Conservation (phyloP, 768 basidiomycete genomes). For the Boletus sp. region DNA sequence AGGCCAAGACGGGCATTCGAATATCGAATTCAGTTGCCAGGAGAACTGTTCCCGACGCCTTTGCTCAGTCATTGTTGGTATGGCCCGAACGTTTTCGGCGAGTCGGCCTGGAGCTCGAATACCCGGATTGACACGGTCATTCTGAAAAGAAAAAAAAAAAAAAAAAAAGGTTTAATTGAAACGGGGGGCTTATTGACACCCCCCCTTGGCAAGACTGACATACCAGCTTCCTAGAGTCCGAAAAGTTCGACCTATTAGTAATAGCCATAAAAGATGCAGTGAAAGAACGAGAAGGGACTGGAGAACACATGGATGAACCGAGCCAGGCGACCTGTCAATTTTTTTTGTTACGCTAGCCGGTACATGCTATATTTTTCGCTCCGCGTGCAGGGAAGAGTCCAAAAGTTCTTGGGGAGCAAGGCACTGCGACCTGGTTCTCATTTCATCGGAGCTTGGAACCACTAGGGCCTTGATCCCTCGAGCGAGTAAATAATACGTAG, state of each 20-base stretch:
- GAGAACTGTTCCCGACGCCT: slow-evolving; percentile 9
- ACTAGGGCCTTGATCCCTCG: not conserved
- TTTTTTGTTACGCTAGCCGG: slow-evolving; percentile 2
- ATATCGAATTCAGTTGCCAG: slow-evolving; percentile 5
- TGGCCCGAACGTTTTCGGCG: not conserved
- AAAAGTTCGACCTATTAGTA: not conserved
- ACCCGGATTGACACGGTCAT: not conserved
- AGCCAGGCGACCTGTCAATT: slow-evolving; percentile 6
- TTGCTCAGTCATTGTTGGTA: not conserved
- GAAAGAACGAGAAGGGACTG: not conserved
- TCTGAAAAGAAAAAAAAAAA: too few relatives aligned
- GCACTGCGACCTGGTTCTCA: not conserved
- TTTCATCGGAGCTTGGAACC: not conserved
- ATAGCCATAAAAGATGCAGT: not conserved
- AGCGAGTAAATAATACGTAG: not conserved
- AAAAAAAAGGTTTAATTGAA: not conserved
- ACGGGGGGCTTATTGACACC: not conserved
- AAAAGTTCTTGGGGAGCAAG: slow-evolving; percentile 6
- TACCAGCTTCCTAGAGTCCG: not conserved
- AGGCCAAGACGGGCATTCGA: not conserved
- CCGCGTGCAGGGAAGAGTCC: not conserved
- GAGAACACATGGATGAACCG: not conserved
- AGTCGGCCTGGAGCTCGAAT: not conserved
- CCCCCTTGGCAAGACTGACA: not conserved
- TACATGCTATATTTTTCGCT: not conserved